Evolutionary conservation across 495 filamentous ascomycete genomes (phyloP), one percentile per base, ranked within the genome.

Genomic region (Diplogelasinospora grovesii): DNA sequence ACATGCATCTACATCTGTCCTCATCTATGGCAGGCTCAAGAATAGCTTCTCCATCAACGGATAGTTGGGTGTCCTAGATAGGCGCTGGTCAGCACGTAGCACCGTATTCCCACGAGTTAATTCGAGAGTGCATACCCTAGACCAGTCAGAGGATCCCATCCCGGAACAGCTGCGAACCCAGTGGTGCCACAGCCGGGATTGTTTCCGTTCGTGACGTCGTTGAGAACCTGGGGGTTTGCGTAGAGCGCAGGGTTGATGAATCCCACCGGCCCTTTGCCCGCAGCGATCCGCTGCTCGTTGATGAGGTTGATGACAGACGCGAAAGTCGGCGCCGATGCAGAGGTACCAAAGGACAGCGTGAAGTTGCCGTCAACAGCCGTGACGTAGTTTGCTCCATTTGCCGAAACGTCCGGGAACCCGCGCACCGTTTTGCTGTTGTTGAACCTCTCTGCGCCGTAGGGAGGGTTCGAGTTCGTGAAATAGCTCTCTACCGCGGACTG

Each of bases 91-190:
- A n/a, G n/a, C n/a, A n/a, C n/a, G n/a, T n/a, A n/a, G n/a, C n/a
- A n/a, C n/a, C n/a, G n/a, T n/a, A n/a, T n/a, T n/a, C n/a, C n/a
- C n/a, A n/a, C n/a, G n/a, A n/a, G n/a, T n/a, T n/a, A n/a, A n/a
- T n/a, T n/a, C n/a, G n/a, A n/a, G n/a, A n/a, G n/a, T n/a, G n/a
- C n/a, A n/a, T n/a, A n/a, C n/a, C 72, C 74, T 28, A 77, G 43
- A 6, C 76, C 70, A 20, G 71, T 75, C 0, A 70, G 70, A 1
- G 73, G 71, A 50, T 78, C 74, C 74, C 73, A 74, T 24, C 71
- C 71, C 31, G 48, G 15, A 25, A 64, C 63, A 20, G 73, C 71
- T 4, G 47, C 36, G 46, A 78, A 80, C 3, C 74, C 75, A 13
- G 66, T 26, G 0, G 65, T 69, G 3, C 52, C 64, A 56, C 74